A percentile compares a stretch with the other conserved stretches of the same genome.
phyloP scores from a whole-genome alignment of 2,329 filamentous ascomycete genomes.

The Neopestalotiopsis sp. region DNA sequence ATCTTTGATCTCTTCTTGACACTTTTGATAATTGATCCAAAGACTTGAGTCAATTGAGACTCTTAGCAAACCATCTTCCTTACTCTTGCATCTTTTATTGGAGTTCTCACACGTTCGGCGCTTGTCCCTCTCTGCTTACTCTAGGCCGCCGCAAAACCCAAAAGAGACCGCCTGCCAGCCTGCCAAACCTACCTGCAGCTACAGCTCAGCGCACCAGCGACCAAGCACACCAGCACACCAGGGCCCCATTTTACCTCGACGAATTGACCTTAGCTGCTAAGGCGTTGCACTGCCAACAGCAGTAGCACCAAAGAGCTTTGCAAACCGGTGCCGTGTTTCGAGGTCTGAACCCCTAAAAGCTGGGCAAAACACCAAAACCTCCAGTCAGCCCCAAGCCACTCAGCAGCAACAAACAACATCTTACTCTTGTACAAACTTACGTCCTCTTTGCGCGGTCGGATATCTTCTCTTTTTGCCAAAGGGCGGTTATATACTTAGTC shows the following conservation, averaged over 20 bases:
- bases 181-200: too few species aligned
- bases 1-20: not conserved
- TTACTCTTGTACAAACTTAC: not conserved
- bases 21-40: not conserved
- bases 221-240: not conserved
- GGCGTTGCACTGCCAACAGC: slow-evolving; percentile 7
- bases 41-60: not conserved
- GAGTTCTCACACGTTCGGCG: not conserved
- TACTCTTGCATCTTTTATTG: not conserved
- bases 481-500: not conserved
- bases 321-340: slow-evolving; percentile 16
- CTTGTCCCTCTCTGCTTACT: not conserved
- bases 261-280: not conserved
- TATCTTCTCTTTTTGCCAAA: not conserved
- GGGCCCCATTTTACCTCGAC: not conserved
- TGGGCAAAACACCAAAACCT: not conserved
- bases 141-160: not conserved
- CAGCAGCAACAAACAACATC: slow-evolving; percentile 5
- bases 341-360: slow-evolving; percentile 8
- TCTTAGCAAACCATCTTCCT: not conserved
- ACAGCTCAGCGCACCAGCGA: not conserved
- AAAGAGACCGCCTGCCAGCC: not conserved
- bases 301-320: slow-evolving; percentile 7
- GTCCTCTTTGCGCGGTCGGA: not conserved
- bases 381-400: not conserved